Conservation (phyloP, 164 flowering plant genomes). For the Kalanchoe fedtschenkoi region DNA sequence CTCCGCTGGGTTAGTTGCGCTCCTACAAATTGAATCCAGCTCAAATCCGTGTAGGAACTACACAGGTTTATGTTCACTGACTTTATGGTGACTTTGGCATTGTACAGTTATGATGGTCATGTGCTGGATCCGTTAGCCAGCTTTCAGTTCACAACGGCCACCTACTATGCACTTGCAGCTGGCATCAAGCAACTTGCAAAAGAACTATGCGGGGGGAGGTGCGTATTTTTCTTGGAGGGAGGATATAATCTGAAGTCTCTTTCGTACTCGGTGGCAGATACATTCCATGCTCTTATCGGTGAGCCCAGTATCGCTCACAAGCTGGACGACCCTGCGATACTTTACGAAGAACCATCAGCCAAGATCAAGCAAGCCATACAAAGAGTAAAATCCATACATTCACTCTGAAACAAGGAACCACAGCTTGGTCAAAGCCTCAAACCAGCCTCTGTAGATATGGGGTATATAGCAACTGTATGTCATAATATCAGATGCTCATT, state of each 20-base stretch:
- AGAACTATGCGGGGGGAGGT: conserved; percentile 80
- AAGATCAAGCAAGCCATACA: conserved; percentile 67
- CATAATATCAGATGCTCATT: too few relatives aligned
- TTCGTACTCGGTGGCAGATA: conserved; percentile 82
- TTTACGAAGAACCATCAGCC: conserved; percentile 72
- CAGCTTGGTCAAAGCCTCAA: too few relatives aligned
- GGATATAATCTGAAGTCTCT: conserved; percentile 92
- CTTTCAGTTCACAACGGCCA: conserved; percentile 75
- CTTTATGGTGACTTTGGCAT: neutral
- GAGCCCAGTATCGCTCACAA: conserved; percentile 59
- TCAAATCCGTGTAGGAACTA: too few relatives aligned
- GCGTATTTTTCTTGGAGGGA: conserved; percentile 91
- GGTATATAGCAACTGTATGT: too few relatives aligned
- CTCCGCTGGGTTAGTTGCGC: conserved; percentile 77
- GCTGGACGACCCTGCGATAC: conserved; percentile 66
- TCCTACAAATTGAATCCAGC: too few relatives aligned
- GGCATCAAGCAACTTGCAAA: conserved; percentile 67
- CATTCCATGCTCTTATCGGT: conserved; percentile 77
- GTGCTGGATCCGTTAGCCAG: conserved; percentile 89
- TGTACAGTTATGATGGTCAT: conserved; percentile 75
- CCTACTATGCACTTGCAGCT: conserved; percentile 86
- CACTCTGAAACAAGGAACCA: too few relatives aligned
- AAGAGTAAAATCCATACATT: conserved; percentile 61
- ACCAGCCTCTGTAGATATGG: too few relatives aligned
- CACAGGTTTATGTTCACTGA: neutral